phyloP scores from a whole-genome alignment of 345 rosid genomes.

The Arabis alpina region DNA sequence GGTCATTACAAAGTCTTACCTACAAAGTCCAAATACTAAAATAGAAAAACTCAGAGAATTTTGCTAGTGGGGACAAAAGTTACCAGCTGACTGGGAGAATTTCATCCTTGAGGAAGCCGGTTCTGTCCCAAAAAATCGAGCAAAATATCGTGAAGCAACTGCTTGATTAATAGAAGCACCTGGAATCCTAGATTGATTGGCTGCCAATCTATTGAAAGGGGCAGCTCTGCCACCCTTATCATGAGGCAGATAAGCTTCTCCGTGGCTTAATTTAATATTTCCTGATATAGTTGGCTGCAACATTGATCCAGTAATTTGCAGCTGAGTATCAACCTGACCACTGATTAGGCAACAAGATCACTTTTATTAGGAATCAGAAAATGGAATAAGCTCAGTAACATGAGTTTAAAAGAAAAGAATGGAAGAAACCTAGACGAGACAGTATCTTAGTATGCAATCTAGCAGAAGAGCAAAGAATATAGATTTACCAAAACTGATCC shows the following conservation, averaged over 20 bases:
- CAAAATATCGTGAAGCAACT: slow-evolving; percentile 87
- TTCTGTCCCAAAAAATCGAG: slow-evolving; percentile 74
- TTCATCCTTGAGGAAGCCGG: slow-evolving; percentile 65
- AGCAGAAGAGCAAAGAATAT: slow-evolving; percentile 23
- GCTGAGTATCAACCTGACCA: slow-evolving; percentile 96
- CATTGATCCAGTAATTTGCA: slow-evolving; percentile 92
- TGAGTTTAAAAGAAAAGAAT: slow-evolving; percentile 6
- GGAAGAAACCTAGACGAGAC: background rate
- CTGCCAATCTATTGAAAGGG: slow-evolving; percentile 70
- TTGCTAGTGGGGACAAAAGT: slow-evolving; percentile 11
- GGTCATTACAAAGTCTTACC: slow-evolving; percentile 10
- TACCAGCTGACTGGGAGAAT: slow-evolving; percentile 70
- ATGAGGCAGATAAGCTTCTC: slow-evolving; percentile 98
- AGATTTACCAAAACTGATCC: slow-evolving; percentile 1
- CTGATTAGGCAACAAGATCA: slow-evolving; percentile 51
- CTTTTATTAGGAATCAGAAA: slow-evolving; percentile 10
- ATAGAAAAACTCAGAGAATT: background rate
- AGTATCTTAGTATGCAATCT: slow-evolving; percentile 7
- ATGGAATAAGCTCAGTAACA: slow-evolving; percentile 17
- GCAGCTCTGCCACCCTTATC: slow-evolving; percentile 87
- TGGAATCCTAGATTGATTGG: slow-evolving; percentile 70
- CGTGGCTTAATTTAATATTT: slow-evolving; percentile 88
- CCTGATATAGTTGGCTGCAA: slow-evolving; percentile 96
- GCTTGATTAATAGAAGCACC: slow-evolving; percentile 71
- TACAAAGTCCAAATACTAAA: slow-evolving; percentile 12